A percentile compares a stretch with the other conserved stretches of the same genome.
Evolutionary conservation across 192 early-diverging fungal species (phyloP).

Genomic region (Funneliformis mosseae): DNA sequence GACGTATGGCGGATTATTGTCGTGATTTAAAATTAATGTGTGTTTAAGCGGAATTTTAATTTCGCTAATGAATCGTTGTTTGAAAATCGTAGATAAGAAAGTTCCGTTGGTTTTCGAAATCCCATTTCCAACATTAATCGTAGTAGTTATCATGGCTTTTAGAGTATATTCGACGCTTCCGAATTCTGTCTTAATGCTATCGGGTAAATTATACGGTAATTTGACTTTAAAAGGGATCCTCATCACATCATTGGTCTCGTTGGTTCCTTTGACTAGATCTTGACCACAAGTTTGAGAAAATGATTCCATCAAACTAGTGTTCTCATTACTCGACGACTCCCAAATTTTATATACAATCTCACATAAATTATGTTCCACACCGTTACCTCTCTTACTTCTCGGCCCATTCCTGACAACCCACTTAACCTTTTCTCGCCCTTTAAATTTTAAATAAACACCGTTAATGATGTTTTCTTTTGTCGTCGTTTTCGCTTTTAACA

Average conservation of each 20-base stretch:
- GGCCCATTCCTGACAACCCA: constrained; percentile 12
- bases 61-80: constrained; percentile 1
- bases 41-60: constrained; percentile 17
- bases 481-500: too few relatives aligned
- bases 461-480: too few relatives aligned
- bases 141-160: not conserved
- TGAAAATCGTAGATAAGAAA: not conserved
- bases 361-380: constrained; percentile 15
- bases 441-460: constrained; percentile 20
- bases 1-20: constrained; percentile 11
- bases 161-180: constrained; percentile 16
- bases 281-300: not conserved
- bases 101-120: not conserved
- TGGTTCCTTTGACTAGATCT: not conserved
- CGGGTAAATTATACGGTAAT: constrained; percentile 30
- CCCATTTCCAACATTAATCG: not conserved
- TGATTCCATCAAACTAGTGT: not conserved
- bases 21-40: constrained; percentile 20
- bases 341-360: constrained; percentile 23
- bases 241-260: not conserved
- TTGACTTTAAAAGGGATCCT: constrained; percentile 29
- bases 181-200: constrained; percentile 5
- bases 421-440: constrained; percentile 17
- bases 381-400: constrained; percentile 3
- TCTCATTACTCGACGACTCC: not conserved